A percentile compares a stretch with the other conserved stretches of the same genome.
These are phyloP conservation scores for Fusarium clavum DNA, from an alignment of 2,329 filamentous ascomycete species.

Conservation along the genomic window DNA sequence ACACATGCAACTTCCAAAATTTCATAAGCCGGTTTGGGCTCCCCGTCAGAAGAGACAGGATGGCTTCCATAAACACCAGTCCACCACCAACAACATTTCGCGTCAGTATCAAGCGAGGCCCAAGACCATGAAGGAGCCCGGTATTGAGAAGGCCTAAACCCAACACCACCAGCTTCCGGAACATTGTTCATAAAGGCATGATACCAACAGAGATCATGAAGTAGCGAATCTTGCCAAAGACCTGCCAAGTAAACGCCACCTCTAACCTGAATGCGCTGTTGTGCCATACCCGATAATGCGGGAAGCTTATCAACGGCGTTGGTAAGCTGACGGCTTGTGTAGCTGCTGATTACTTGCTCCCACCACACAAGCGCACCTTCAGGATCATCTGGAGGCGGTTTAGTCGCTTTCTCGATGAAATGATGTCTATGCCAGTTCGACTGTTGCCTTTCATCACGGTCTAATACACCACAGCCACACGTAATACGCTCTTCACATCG, in stretches of 20 bases:
- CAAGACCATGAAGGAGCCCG: conserved; percentile 6
- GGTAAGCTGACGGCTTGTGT: not conserved
- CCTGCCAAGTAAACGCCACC: not conserved
- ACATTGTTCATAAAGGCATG: not conserved
- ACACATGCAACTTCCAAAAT: not conserved
- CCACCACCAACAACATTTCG: not conserved
- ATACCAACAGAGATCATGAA: conserved; percentile 1
- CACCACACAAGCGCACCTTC: not conserved
- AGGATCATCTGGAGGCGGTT: not conserved
- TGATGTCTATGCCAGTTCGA: not conserved
- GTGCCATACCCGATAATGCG: not conserved
- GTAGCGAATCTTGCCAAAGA: not conserved
- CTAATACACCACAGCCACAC: not conserved
- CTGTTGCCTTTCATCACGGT: not conserved
- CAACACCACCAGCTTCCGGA: not conserved
- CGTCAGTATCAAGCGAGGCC: not conserved
- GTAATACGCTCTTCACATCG: not conserved
- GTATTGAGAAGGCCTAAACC: not conserved
- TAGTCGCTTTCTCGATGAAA: not conserved
- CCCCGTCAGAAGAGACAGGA: fast-evolving
- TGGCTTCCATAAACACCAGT: not conserved
- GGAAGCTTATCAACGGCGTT: not conserved
- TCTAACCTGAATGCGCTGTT: not conserved
- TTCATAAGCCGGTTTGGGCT: not conserved
- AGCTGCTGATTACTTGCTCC: not conserved